These are phyloP conservation scores for Stagonosporopsis chrysanthemi DNA, from an alignment of 2,329 filamentous ascomycete genomes.

Conservation along the genomic window DNA sequence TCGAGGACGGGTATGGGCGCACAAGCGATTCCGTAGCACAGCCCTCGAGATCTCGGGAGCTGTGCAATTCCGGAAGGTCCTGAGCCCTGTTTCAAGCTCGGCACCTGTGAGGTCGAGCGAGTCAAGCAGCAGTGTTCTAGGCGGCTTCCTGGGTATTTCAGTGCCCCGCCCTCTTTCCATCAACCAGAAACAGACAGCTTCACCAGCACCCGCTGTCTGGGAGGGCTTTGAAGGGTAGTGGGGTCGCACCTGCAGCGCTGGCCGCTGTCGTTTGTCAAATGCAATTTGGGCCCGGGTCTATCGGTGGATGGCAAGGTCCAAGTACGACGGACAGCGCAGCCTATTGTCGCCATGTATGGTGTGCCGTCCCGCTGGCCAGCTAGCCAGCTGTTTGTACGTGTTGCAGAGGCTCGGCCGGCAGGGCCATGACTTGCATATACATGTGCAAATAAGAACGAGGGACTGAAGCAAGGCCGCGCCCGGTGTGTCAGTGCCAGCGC, in stretches of 20 bases:
- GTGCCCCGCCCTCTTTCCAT: constrained; percentile 20
- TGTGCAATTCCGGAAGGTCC: constrained; percentile 25
- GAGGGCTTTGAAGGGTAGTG: constrained; percentile 2
- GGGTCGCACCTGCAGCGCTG: constrained; percentile 17
- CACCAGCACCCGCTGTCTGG: constrained; percentile 3
- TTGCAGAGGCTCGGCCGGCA: background rate
- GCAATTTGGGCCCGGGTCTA: constrained; percentile 2
- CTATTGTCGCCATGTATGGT: constrained; percentile 1
- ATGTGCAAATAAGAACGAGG: constrained; percentile 17
- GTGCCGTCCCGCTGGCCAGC: background rate
- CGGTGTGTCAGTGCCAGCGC: constrained; percentile 21
- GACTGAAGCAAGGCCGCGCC: constrained; percentile 21
- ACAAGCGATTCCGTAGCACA: constrained; percentile 23
- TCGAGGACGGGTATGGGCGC: constrained; percentile 21
- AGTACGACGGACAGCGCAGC: constrained; percentile 4
- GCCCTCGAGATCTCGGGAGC: constrained; percentile 20
- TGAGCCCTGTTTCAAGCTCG: constrained; percentile 27
- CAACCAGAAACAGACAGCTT: constrained; percentile 18
- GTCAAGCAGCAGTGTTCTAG: constrained; percentile 36
- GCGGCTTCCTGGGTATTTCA: constrained; percentile 21
- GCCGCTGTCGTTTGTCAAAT: constrained; percentile 11
- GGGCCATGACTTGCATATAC: constrained; percentile 2
- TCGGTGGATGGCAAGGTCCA: constrained; percentile 5
- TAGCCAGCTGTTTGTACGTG: background rate
- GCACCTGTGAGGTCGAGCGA: constrained; percentile 25